These are phyloP conservation scores for Salix arbutifolia DNA, from an alignment of 345 rosid genomes.

Conservation along the genomic window DNA sequence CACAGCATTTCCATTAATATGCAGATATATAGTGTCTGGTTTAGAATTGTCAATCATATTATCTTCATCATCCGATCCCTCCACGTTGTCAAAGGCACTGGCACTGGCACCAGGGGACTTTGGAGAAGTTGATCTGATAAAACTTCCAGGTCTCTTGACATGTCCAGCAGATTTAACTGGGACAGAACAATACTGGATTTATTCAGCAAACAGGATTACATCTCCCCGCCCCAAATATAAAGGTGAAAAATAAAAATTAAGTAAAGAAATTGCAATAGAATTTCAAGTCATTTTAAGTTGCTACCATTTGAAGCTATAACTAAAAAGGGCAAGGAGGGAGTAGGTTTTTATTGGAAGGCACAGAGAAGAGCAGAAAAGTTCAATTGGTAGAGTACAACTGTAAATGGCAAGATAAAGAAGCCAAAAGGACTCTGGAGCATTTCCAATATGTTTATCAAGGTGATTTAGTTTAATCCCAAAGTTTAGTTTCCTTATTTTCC, in stretches of 20 bases:
- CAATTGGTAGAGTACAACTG: background rate
- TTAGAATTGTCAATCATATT: slow-evolving; percentile 53
- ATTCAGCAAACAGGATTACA: slow-evolving; percentile 1
- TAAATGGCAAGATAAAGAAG: background rate
- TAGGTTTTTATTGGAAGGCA: background rate
- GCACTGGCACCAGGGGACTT: slow-evolving; percentile 94
- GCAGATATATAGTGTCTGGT: slow-evolving; percentile 60
- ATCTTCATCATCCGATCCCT: slow-evolving; percentile 94
- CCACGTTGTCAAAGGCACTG: slow-evolving; percentile 89
- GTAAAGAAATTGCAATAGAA: background rate
- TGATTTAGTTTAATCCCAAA: background rate
- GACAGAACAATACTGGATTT: slow-evolving; percentile 8
- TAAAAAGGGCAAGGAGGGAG: background rate
- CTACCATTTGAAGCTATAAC: background rate
- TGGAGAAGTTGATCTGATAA: slow-evolving; percentile 76
- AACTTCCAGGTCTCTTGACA: slow-evolving; percentile 55
- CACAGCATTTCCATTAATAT: slow-evolving; percentile 69
- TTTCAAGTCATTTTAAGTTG: background rate
- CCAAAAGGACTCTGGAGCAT: background rate
- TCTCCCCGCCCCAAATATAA: background rate
- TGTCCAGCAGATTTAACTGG: slow-evolving; percentile 61
- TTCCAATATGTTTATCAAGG: background rate
- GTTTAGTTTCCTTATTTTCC: background rate
- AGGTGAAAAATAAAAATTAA: background rate
- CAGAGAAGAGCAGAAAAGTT: background rate